Evolutionary conservation across 257 asterid species (phyloP).

Genomic region (Paraleonurus japonicus): DNA sequence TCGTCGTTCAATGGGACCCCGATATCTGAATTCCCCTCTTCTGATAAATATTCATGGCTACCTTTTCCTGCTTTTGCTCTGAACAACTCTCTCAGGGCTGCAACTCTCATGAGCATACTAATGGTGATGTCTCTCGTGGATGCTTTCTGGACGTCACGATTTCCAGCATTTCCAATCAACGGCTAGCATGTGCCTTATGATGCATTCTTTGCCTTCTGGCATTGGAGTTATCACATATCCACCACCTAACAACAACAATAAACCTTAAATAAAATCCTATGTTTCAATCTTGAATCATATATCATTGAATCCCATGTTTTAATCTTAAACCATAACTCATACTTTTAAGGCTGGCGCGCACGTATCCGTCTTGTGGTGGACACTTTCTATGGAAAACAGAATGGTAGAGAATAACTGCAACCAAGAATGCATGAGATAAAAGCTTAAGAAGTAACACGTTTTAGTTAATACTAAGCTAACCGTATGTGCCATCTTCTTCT

Average conservation of each 20-base stretch:
- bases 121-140: constrained; percentile 66
- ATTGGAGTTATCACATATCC: constrained; percentile 78
- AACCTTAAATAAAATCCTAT: not conserved
- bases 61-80: constrained; percentile 53
- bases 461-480: constrained; percentile 31
- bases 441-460: not conserved
- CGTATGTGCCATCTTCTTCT: constrained; percentile 94
- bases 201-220: constrained; percentile 65
- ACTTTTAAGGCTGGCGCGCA: constrained; percentile 89
- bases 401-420: constrained; percentile 84
- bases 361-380: constrained; percentile 75
- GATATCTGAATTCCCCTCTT: constrained; percentile 40
- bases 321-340: not conserved
- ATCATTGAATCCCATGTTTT: not conserved
- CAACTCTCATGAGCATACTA: constrained; percentile 69
- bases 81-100: constrained; percentile 85
- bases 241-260: constrained; percentile 45
- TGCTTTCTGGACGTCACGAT: constrained; percentile 52
- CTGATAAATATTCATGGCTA: constrained; percentile 38
- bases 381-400: constrained; percentile 76
- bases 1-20: constrained; percentile 34
- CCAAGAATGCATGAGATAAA: not conserved
- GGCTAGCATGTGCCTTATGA: constrained; percentile 82
- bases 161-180: constrained; percentile 90
- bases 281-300: not conserved